Percentiles rank a stretch among this genome's conserved stretches.
These are phyloP conservation scores for Paecilomyces niveus DNA, from an alignment of 2,329 filamentous ascomycete species.

Conservation along the genomic window DNA sequence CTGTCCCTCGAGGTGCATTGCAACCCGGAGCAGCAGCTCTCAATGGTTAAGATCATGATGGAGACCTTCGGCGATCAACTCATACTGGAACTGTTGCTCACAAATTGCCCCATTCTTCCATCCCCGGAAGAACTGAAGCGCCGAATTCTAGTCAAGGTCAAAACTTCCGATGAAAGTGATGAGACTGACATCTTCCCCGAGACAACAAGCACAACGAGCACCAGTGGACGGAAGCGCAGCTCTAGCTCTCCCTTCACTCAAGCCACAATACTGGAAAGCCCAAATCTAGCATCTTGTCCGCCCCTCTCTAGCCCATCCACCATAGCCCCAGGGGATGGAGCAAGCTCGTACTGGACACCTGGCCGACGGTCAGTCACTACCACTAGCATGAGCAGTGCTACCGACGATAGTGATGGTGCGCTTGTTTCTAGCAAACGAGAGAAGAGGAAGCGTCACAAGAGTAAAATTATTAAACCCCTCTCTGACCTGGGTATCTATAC, in stretches of 20 bases:
- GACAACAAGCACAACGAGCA: slow-evolving; percentile 33
- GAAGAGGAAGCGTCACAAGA: slow-evolving; percentile 58
- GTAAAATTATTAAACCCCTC: slow-evolving; percentile 78
- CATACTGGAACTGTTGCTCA: slow-evolving; percentile 66
- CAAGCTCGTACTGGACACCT: slow-evolving; percentile 39
- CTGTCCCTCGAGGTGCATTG: slow-evolving; percentile 96
- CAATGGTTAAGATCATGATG: slow-evolving; percentile 86
- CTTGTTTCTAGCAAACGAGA: slow-evolving; percentile 48
- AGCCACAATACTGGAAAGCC: slow-evolving; percentile 54
- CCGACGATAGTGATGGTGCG: slow-evolving; percentile 70
- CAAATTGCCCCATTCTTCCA: slow-evolving; percentile 62
- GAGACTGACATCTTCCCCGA: slow-evolving; percentile 41
- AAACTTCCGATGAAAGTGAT: slow-evolving; percentile 59
- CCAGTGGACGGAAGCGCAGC: slow-evolving; percentile 52
- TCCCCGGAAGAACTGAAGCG: slow-evolving; percentile 79
- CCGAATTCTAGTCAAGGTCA: slow-evolving; percentile 89
- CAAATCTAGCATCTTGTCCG: slow-evolving; percentile 41
- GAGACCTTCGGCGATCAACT: slow-evolving; percentile 75
- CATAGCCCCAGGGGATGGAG: slow-evolving; percentile 43
- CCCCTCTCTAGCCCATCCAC: slow-evolving; percentile 48
- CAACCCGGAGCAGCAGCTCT: slow-evolving; percentile 69
- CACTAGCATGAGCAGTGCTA: slow-evolving; percentile 50
- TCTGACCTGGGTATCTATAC: slow-evolving; percentile 78
- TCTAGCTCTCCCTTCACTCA: slow-evolving; percentile 70
- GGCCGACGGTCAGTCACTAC: slow-evolving; percentile 48